These are phyloP conservation scores for Exophiala xenobiotica DNA, from an alignment of 2,329 filamentous ascomycete genomes.

Conservation along the genomic window DNA sequence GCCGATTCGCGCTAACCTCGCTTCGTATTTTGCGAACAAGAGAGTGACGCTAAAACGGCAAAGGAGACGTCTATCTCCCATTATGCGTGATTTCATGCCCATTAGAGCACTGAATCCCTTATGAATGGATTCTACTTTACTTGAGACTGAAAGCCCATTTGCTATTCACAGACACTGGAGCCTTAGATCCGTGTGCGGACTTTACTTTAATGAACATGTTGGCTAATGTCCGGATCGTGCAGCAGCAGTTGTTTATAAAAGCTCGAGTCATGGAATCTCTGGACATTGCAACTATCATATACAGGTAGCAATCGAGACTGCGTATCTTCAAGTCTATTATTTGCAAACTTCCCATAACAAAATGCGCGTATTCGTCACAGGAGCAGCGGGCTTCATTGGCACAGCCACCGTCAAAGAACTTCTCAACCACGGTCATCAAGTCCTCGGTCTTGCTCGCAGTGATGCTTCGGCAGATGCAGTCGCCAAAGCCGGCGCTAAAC, in stretches of 20 bases:
- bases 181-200: no score
- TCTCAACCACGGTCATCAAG: conserved; percentile 40
- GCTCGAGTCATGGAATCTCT: background rate
- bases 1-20: background rate
- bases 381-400: conserved; percentile 47
- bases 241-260: background rate
- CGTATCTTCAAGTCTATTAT: no score
- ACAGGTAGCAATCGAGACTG: no score
- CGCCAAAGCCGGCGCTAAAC: conserved; percentile 35
- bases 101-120: background rate
- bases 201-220: background rate
- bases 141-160: background rate
- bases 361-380: conserved; percentile 45
- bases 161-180: no score
- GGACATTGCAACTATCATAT: background rate
- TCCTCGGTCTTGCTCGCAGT: conserved; percentile 44
- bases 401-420: conserved; percentile 41
- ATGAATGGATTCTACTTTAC: background rate
- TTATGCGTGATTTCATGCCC: no score
- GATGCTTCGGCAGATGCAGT: conserved; percentile 35
- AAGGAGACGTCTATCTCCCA: no score
- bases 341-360: background rate
- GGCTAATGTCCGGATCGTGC: background rate
- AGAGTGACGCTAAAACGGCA: background rate
- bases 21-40: background rate